Base-by-base conservation (phyloP, 495 filamentous ascomycete genomes). In the Aspergillus olivimuriae region DNA sequence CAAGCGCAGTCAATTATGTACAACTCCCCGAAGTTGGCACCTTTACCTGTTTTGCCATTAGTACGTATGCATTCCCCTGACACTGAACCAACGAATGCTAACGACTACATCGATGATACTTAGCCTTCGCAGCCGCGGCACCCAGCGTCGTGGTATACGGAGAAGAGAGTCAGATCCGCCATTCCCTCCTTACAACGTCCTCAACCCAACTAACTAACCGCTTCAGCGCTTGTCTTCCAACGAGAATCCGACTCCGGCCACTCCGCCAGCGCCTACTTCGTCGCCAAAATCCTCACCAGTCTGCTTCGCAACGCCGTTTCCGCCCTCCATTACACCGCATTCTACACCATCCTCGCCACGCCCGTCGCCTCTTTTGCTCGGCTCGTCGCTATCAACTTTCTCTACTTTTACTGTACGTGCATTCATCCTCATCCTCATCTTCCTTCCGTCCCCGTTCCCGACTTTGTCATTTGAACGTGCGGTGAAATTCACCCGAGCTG, bases 101-200 rank as follows among this genome's bases (percentile, higher is more conserved):
- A 5, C 11, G 11, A 28, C 11, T 11, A 28, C 24, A 28, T 37
- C n/a, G n/a, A n/a, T n/a, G n/a, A 37, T 22, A 38, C 5, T 36
- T 23, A 49, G 40, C 20, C 16, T 69, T 78, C 4, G 69, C 71
- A 3, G 66, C 74, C 10, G 68, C 65, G 21, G 68, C 77, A 0
- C 72, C 77, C 1, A 74, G 69, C 5, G 76, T 80, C 24, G 66
- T 65, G 41, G 59, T 74, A 34, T 80, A 78, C 51, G 76, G 74
- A 6, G 75, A 80, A 40, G 75, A 81, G 18, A 41, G 16, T 21
- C 8, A 9, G 14, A 28, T 52, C 72, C n/a, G n/a, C n/a, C n/a
- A n/a, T n/a, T n/a, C n/a, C n/a, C n/a, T n/a, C n/a, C n/a, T n/a
- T n/a, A n/a, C n/a, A n/a, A n/a, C n/a, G n/a, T n/a, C n/a, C n/a